These are phyloP conservation scores for Circinella minor DNA, from an alignment of 371 early-diverging fungal species.

Conservation along the genomic window DNA sequence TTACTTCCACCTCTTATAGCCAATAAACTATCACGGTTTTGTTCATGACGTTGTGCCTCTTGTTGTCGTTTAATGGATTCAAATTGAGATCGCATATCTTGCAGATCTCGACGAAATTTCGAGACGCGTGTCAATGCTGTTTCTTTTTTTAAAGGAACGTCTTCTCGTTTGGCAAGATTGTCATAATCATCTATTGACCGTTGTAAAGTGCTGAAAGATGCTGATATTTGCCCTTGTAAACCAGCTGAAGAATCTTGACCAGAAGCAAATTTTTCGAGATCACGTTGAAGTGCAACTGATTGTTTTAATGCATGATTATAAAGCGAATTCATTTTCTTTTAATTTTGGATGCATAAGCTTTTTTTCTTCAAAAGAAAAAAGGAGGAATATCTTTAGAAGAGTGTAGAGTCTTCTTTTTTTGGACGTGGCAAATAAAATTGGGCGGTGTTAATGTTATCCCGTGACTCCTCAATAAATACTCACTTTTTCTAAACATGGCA, in stretches of 20 bases:
- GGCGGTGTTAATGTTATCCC: too few relatives aligned
- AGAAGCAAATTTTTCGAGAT: slow-evolving; percentile 61
- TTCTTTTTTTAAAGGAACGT: slow-evolving; percentile 76
- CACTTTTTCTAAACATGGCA: too few relatives aligned
- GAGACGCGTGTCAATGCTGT: slow-evolving; percentile 71
- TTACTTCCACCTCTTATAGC: slow-evolving; percentile 36
- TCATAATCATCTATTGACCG: slow-evolving; percentile 77
- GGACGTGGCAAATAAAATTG: too few relatives aligned
- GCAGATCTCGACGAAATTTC: slow-evolving; percentile 70
- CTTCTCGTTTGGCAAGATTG: slow-evolving; percentile 72
- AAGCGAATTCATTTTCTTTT: slow-evolving; percentile 56
- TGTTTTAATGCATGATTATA: slow-evolving; percentile 70
- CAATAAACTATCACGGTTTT: slow-evolving; percentile 57
- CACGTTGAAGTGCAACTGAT: slow-evolving; percentile 58
- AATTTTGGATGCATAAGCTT: neutral
- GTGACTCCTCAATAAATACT: too few relatives aligned
- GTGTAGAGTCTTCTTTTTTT: neutral
- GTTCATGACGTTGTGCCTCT: slow-evolving; percentile 46
- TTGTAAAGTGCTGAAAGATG: slow-evolving; percentile 67
- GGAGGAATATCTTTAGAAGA: neutral
- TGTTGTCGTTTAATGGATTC: slow-evolving; percentile 62
- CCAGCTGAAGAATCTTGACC: slow-evolving; percentile 65
- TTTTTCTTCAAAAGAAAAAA: neutral
- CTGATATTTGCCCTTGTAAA: slow-evolving; percentile 74
- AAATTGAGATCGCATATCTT: slow-evolving; percentile 55